Evolutionary conservation across 2,329 filamentous ascomycete genomes (phyloP), one percentile per base, ranked within the genome.

Genomic region (Tympanopsis confertula): DNA sequence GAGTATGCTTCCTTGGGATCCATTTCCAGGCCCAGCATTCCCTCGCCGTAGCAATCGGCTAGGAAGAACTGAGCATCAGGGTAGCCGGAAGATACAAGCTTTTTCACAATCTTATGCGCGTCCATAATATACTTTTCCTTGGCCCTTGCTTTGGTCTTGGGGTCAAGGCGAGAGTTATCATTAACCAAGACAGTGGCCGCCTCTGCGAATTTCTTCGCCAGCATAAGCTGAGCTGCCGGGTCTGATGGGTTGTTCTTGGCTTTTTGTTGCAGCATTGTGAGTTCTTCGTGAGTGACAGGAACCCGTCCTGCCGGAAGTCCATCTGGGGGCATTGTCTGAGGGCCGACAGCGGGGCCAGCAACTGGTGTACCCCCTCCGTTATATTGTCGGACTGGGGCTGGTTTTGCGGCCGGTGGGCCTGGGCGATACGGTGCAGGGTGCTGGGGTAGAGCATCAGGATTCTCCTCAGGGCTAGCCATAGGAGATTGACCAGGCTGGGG

Each of bases 1-100:
- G 77, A 80, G 56, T 95, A 98, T 0, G 91, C 91, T 61, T 96
- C 88, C 52, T 93, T 94, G 38, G 83, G 76, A 50, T 96, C 89
- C 0, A 78, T 69, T 48, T 89, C 80, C 12, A 85, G 63, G 4
- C 88, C 86, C 17, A 96, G 72, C 5, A 75, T 62, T 4, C 89
- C 88, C 45, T 82, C 78, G 2, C 91, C 89, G 47, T 91, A 80
- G 52, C 83, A 86, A 55, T 96, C 91, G 15, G 89, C 91, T 38
- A 94, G 62, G 48, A 86, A 86, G 60, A 98, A 98, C 78, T 94
- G 94, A 20, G 89, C 88, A 5, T 94, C 87, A 0, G 77, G 61
- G 49, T 89, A 85, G 42, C 83, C 79, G 12, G 67, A 68, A 37
- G 71, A 72, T 5, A 80, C 77, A 7, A 96, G 69, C 56, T 94